A percentile compares a stretch with the other conserved stretches of the same genome.
phyloP scores from a whole-genome alignment of 352 stramenopile species.

The Phytophthora crassamura region DNA sequence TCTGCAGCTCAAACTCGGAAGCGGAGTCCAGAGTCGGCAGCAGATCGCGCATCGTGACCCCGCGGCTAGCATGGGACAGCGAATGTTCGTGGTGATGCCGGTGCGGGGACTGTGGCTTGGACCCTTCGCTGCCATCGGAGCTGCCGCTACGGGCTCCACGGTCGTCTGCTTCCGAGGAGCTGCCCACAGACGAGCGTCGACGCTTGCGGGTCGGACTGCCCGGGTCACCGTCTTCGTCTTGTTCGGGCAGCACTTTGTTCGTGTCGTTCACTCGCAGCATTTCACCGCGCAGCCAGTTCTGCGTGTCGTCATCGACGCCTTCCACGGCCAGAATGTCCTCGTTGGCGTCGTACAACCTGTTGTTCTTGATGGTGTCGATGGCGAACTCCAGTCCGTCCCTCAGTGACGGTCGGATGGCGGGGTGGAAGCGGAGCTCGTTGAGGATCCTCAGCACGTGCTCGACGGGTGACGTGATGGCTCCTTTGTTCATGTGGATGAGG shows the following conservation, averaged over 20 bases:
- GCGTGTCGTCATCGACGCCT: slow-evolving; percentile 81
- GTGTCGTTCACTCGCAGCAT: slow-evolving; percentile 77
- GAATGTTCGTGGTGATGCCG: slow-evolving; percentile 29
- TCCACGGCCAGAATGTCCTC: slow-evolving; percentile 71
- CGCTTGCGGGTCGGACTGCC: slow-evolving; percentile 19
- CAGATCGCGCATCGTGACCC: slow-evolving; percentile 71
- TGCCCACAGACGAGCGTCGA: slow-evolving; percentile 27
- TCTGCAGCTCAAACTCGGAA: slow-evolving; percentile 76
- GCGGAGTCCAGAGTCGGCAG: slow-evolving; percentile 63
- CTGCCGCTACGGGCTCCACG: slow-evolving; percentile 8
- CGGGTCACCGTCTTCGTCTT: slow-evolving; percentile 39
- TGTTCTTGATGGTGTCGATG: slow-evolving; percentile 89
- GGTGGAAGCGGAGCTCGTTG: slow-evolving; percentile 83
- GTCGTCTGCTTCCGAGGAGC: slow-evolving; percentile 23
- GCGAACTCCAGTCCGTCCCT: slow-evolving; percentile 78
- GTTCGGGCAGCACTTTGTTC: slow-evolving; percentile 64
- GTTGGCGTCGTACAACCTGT: slow-evolving; percentile 83
- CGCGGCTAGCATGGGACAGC: slow-evolving; percentile 32
- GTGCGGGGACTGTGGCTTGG: slow-evolving; percentile 14
- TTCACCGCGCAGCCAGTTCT: slow-evolving; percentile 86
- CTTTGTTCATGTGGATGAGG: slow-evolving; percentile 62
- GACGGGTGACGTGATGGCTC: slow-evolving; percentile 76
- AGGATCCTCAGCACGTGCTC: slow-evolving; percentile 80
- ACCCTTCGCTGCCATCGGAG: slow-evolving; percentile 12
- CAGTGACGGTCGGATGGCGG: slow-evolving; percentile 56